Percentiles rank a stretch among this genome's conserved stretches.
Conservation (phyloP, 23 red algal species). For the Pyropia haitanensis region DNA sequence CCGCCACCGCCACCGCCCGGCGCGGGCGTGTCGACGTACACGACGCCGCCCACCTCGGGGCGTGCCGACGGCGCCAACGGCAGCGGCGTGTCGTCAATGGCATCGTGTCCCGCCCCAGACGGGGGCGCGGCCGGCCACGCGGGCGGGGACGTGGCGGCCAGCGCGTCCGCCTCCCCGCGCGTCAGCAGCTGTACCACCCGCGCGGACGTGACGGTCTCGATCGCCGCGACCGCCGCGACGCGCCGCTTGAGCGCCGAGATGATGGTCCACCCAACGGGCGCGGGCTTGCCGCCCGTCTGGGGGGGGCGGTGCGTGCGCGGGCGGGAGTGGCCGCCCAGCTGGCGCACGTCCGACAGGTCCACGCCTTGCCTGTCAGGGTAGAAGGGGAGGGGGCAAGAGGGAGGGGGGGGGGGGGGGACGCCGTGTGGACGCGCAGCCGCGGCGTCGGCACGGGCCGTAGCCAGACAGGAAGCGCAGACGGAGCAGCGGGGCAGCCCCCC, state of each 20-base stretch:
- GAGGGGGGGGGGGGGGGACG: no score
- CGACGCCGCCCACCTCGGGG: not conserved
- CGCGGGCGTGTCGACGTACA: not conserved
- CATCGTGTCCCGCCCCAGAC: no score
- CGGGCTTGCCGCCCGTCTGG: not conserved
- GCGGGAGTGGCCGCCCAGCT: constrained; percentile 1
- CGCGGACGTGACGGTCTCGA: not conserved
- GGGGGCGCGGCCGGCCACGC: no score
- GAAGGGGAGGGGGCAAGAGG: no score
- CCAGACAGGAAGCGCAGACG: no score
- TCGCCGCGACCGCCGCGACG: not conserved
- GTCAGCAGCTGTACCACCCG: not conserved
- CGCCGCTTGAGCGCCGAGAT: not conserved
- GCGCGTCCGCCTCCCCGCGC: not conserved
- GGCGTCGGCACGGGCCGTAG: no score
- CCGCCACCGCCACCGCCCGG: no score
- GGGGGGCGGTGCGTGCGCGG: not conserved
- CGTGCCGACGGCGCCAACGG: not conserved
- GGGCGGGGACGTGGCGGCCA: not conserved
- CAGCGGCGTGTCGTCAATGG: no score
- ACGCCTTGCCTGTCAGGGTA: not conserved
- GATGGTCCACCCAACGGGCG: not conserved
- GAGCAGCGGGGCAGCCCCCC: no score
- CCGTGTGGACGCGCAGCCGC: no score
- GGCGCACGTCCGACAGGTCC: not conserved